Evolutionary conservation across 768 basidiomycete species (phyloP), one percentile per base, ranked within the genome.

Genomic region (Termitomyces bulborhizus): DNA sequence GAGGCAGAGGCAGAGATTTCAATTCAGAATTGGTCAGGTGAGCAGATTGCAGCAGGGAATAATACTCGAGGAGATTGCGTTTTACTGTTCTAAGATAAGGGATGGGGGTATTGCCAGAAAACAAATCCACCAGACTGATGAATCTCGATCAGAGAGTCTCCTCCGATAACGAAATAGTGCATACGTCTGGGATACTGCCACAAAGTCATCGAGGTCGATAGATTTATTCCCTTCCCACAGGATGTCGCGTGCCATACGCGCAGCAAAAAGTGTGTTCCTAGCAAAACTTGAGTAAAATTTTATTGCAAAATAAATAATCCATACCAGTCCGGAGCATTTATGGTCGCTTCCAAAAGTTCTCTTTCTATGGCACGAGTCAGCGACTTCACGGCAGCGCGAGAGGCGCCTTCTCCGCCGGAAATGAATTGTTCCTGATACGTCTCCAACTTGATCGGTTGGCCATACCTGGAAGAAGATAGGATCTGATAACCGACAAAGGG

Each of bases 321-420:
- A 13, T 76, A 93, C 95, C 97, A 99, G 69, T 98, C 92, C 32
- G 90, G 86, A 12, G 93, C 90, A 66, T 99, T 98, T 56, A 98
- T 81, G 6, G 90, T 97, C 37, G 86, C 73, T 68, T 83, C 81
- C 24, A 85, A 68, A 57, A 99, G 73, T 64, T 84, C 83, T 11
- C 67, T 66, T 69, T 92, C 86, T 53, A 98, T 85, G 26, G 74
- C 70, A 54, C 79, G 81, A 27, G 95, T 95, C 55, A 99, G 75
- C 56, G 83, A 78, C 74, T 98, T 98, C 60, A 92, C 95, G 18
- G 93, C 91, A 54, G 79, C 73, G 54, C 92, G 85, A 42, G 84
- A 73, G 1, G 80, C 83, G 3, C 84, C 86, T 60, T 91, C 89
- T 27, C 73, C 73, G 34, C 66, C 72, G 29, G 86, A 87, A 56